Evolutionary conservation across 768 basidiomycete species (phyloP), one percentile per base, ranked within the genome.

Genomic region (Tylopilus felleus): DNA sequence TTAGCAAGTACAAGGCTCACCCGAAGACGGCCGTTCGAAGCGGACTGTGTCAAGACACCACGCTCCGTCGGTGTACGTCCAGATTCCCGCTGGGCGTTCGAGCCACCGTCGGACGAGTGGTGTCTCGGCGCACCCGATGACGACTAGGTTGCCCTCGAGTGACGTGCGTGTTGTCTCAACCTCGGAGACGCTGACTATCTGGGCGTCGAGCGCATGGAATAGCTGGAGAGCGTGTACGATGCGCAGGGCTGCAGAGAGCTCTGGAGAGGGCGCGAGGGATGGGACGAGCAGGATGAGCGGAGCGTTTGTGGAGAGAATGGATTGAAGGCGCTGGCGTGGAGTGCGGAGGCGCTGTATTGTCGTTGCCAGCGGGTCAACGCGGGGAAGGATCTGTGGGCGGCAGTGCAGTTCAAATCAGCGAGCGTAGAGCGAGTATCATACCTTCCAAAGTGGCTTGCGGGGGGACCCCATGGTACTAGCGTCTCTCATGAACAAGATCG

Each of bases 121-220:
- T 19, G 75, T 70, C 1, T 67, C 65, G 4, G 73, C 67, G 42
- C 71, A 69, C 8, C 83, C 82, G 21, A 91, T 75, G 55, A 84
- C 70, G 19, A 91, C 74, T 4, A 88, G 67, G 63, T 86, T 88
- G 21, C 81, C 79, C 17, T 66, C 36, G 5, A 4, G n/a, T 2
- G 21, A 12, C 8, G 19, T 13, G 8, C 7, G 47, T 8, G 45
- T 10, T 10, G 1, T 74, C 77, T 57, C 59, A 57, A 59, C 21
- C 36, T 70, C 68, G 39, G 47, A 12, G 45, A 60, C 77, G 78
- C 31, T 65, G 58, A 47, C 84, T 41, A 95, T 82, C 45, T 82
- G 78, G 0, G 81, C 67, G 56, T 93, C 90, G 21, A 94, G 66
- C 53, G 80, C 77, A 63, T 90, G 86, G 68, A 86, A 91, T 0